Evolutionary conservation across 2,329 filamentous ascomycete species (phyloP), one percentile per base, ranked within the genome.

Genomic region (Fusarium falciforme): DNA sequence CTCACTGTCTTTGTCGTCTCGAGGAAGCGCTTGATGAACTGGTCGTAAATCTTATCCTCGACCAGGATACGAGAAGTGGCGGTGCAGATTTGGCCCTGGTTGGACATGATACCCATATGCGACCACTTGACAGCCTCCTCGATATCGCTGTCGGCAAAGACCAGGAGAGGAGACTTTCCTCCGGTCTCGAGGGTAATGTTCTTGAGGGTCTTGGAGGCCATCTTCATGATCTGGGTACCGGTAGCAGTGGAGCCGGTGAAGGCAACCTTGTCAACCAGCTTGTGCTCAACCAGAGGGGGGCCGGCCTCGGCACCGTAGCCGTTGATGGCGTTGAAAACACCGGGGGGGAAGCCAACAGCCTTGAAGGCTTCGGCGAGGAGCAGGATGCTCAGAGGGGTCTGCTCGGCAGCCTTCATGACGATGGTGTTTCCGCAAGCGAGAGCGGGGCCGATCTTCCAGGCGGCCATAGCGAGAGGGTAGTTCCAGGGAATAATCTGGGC

Each of bases 401-500:
- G 91, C 84, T 94, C 92, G 58, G 92, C 92, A 6, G 91, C 89
- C 89, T 94, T 94, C 75, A 94, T 82, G 75, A 94, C 89, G 66
- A 94, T 82, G 2, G 88, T 90, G 88, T 93, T 93, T 79, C 92
- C 92, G 60, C 89, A 89, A 68, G 91, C 91, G 75, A 94, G 85
- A 58, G 92, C 92, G 35, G 92, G 92, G 60, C 88, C 91, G 73
- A 93, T 90, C 89, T 96, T 96, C 94, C 94, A 96, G 63, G 88
- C 89, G 81, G 87, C 89, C 92, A 94, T 94, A 77, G 93, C 88
- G 33, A 95, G 85, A 6, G 93, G 93, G 86, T 94, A 95, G 87
- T 95, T 95, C 93, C 93, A 95, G 64, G 93, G 93, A 77, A 96
- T 95, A 79, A 95, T 95, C 82, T 96, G 93, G 77, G 91, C 93